These are phyloP conservation scores for Aegilops umbellulata DNA, from an alignment of 176 grass and related monocot species.

Conservation along the genomic window DNA sequence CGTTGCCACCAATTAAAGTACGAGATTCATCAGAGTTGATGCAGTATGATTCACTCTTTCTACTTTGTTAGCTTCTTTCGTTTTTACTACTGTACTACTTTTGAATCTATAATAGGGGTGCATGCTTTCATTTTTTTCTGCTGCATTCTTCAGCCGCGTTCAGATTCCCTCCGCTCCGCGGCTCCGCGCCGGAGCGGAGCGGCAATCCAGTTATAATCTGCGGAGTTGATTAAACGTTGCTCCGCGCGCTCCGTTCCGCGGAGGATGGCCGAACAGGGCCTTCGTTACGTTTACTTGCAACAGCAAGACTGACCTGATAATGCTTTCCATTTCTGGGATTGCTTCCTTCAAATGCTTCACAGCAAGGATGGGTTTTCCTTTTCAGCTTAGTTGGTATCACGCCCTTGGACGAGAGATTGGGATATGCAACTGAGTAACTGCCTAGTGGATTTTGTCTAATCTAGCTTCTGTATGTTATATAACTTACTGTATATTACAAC, in stretches of 20 bases:
- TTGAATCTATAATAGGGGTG: neutral
- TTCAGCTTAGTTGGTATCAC: conserved; percentile 95
- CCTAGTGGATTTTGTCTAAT: neutral
- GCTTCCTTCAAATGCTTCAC: conserved; percentile 35
- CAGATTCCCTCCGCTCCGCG: too few relatives aligned
- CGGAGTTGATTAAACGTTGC: too few relatives aligned
- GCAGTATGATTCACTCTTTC: neutral
- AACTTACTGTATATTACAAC: neutral
- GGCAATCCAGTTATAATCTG: too few relatives aligned
- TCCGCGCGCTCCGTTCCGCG: too few relatives aligned
- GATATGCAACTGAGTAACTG: conserved; percentile 98
- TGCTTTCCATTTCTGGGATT: neutral
- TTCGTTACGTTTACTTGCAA: neutral
- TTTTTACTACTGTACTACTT: neutral
- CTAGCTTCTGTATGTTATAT: neutral
- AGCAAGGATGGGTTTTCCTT: conserved; percentile 99
- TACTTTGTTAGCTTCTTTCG: neutral
- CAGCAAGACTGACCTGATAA: conserved; percentile 10
- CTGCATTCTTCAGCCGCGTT: too few relatives aligned
- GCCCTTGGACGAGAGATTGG: conserved; percentile 93
- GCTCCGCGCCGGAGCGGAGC: too few relatives aligned
- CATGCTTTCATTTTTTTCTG: neutral
- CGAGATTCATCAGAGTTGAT: too few relatives aligned
- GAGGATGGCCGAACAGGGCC: too few relatives aligned
- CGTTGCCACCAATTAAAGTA: too few relatives aligned